Percentiles rank a stretch among this genome's conserved stretches.
Evolutionary conservation across 768 basidiomycete species (phyloP).

Genomic region (Harrya chromipes): DNA sequence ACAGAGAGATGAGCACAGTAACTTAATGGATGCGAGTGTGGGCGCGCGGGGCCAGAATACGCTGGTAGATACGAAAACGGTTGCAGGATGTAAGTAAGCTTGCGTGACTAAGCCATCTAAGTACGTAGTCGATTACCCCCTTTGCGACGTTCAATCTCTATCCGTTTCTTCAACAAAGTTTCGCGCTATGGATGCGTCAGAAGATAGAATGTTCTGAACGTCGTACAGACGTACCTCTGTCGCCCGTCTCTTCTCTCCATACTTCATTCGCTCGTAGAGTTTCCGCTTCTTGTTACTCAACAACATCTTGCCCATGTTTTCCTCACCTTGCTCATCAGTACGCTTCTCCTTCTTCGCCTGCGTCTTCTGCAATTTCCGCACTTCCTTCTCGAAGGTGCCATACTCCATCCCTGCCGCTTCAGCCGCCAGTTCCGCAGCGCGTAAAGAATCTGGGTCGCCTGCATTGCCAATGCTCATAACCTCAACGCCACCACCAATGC

Average conservation of each 20-base stretch:
- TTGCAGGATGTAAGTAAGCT: conserved; percentile 11
- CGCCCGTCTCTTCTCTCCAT: conserved; percentile 71
- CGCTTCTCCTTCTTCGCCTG: conserved; percentile 30
- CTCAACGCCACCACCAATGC: conserved; percentile 26
- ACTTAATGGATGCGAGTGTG: background rate
- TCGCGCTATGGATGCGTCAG: conserved; percentile 46
- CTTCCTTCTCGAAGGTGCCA: conserved; percentile 71
- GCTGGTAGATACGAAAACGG: conserved; percentile 9
- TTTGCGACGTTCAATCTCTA: conserved; percentile 47
- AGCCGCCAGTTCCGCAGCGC: conserved; percentile 88
- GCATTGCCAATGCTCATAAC: conserved; percentile 32
- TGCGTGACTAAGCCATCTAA: conserved; percentile 4
- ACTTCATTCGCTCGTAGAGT: conserved; percentile 91
- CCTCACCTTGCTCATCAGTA: conserved; percentile 44
- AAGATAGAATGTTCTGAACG: background rate
- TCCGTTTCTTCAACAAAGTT: conserved; percentile 57
- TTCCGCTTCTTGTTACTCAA: conserved; percentile 95
- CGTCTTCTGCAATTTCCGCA: conserved; percentile 56
- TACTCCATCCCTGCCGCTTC: conserved; percentile 85
- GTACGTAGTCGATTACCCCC: conserved; percentile 17
- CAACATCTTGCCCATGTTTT: conserved; percentile 96
- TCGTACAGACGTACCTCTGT: conserved; percentile 61
- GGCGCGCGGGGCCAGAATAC: conserved; percentile 2
- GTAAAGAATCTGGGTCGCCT: conserved; percentile 64
- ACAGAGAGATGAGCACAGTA: background rate